A percentile compares a stretch with the other conserved stretches of the same genome.
Conservation (phyloP, 169 alveolate species). For the Cardiosporidium cionae region DNA sequence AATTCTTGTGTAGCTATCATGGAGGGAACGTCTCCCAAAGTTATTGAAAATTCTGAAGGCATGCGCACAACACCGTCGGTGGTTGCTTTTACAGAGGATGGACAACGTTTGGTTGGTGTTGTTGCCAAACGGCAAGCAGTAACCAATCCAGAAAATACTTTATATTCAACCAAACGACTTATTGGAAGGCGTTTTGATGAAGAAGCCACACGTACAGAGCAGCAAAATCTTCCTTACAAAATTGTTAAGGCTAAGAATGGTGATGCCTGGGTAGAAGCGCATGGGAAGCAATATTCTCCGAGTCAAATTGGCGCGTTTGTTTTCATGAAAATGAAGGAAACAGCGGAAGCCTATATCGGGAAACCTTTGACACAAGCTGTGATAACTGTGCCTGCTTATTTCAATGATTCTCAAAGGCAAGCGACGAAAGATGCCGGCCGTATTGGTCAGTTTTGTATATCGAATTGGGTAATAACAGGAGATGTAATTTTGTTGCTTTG, state of each 20-base stretch:
- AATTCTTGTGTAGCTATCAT: constrained; percentile 97
- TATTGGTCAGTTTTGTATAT: constrained; percentile 55
- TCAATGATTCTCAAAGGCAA: constrained; percentile 96
- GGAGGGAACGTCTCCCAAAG: constrained; percentile 86
- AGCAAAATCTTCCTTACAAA: constrained; percentile 89
- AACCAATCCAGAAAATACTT: constrained; percentile 83
- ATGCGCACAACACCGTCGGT: constrained; percentile 96
- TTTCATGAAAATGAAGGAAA: constrained; percentile 91
- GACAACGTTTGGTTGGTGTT: constrained; percentile 91
- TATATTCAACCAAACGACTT: constrained; percentile 92
- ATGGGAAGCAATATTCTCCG: constrained; percentile 91
- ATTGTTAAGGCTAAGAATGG: constrained; percentile 91
- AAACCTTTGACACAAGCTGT: constrained; percentile 90
- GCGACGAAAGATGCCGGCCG: constrained; percentile 99
- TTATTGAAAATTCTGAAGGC: constrained; percentile 95
- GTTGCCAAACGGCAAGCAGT: constrained; percentile 95
- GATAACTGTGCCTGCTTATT: constrained; percentile 98
- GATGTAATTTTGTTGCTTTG: too few species aligned
- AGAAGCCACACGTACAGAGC: constrained; percentile 90
- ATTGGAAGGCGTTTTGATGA: constrained; percentile 91
- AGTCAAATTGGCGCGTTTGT: constrained; percentile 86
- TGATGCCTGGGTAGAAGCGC: constrained; percentile 96
- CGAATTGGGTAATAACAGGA: too few species aligned
- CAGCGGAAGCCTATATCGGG: constrained; percentile 92
- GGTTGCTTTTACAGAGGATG: constrained; percentile 95